These are phyloP conservation scores for Kockovaella imperatae DNA, from an alignment of 768 basidiomycete species.

Conservation along the genomic window DNA sequence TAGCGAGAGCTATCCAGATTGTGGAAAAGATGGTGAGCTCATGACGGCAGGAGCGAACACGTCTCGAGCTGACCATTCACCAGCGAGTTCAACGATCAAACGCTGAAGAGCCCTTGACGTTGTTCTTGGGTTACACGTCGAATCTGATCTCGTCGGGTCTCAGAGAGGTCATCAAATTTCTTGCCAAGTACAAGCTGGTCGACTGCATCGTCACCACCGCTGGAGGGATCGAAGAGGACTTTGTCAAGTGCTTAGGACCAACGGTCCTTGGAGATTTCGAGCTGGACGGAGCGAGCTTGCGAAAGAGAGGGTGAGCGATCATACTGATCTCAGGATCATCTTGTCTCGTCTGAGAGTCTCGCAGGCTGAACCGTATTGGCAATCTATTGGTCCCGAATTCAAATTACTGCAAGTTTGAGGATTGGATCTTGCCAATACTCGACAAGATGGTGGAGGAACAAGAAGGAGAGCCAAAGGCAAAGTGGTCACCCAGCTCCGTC, in stretches of 20 bases:
- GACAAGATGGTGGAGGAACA: conserved; percentile 87
- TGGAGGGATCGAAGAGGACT: conserved; percentile 96
- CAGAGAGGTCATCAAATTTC: conserved; percentile 80
- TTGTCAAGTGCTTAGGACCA: conserved; percentile 96
- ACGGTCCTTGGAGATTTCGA: conserved; percentile 78
- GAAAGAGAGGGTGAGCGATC: conserved; percentile 57
- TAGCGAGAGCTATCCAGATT: conserved; percentile 78
- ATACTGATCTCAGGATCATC: no score
- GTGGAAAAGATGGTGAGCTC: conserved; percentile 81
- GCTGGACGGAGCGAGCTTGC: conserved; percentile 77
- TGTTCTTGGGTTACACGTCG: conserved; percentile 97
- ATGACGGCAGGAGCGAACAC: background rate
- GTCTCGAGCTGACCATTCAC: background rate
- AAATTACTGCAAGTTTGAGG: conserved; percentile 98
- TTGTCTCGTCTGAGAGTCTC: background rate
- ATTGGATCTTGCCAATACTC: conserved; percentile 94
- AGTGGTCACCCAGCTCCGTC: conserved; percentile 92
- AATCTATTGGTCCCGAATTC: conserved; percentile 95
- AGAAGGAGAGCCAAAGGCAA: conserved; percentile 35
- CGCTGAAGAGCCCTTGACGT: conserved; percentile 64
- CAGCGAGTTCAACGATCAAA: conserved; percentile 78
- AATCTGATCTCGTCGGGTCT: conserved; percentile 97
- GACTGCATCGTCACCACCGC: conserved; percentile 90
- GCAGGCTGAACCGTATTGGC: conserved; percentile 83
- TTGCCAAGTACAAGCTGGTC: conserved; percentile 88